phyloP scores from a whole-genome alignment of 345 rosid species.

The Gossypium arboreum region DNA sequence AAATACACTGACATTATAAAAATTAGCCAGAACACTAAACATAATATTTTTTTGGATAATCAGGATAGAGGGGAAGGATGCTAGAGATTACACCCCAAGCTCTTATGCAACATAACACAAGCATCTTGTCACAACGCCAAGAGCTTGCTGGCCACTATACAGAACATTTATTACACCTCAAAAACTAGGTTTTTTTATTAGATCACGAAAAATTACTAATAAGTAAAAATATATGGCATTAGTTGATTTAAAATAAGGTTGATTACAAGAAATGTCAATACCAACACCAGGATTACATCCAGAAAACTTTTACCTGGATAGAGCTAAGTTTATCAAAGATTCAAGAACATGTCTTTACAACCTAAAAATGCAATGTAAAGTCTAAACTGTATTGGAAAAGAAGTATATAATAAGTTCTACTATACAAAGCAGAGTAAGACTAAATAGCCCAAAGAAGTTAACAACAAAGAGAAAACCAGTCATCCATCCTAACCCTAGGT shows the following conservation, averaged over 20 bases:
- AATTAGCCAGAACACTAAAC: neutral
- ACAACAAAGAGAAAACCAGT: constrained; percentile 78
- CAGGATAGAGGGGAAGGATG: neutral
- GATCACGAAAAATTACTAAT: neutral
- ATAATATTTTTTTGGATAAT: neutral
- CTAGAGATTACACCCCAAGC: no score
- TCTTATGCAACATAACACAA: no score
- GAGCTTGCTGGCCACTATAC: no score
- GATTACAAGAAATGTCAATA: neutral
- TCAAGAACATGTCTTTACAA: no score
- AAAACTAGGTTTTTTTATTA: neutral
- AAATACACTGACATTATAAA: neutral
- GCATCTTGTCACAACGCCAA: no score
- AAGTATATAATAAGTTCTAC: constrained; percentile 26
- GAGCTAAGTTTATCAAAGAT: neutral
- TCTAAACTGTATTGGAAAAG: neutral
- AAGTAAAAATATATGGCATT: neutral
- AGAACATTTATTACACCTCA: no score
- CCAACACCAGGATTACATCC: neutral
- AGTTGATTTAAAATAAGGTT: neutral
- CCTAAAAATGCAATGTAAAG: neutral
- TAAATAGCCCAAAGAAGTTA: constrained; percentile 83
- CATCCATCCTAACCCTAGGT: constrained; percentile 89
- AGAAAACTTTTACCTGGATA: neutral
- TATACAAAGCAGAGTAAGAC: constrained; percentile 83